Evolutionary conservation across 2,329 filamentous ascomycete species (phyloP), one percentile per base, ranked within the genome.

Genomic region (Ascochyta fabae): DNA sequence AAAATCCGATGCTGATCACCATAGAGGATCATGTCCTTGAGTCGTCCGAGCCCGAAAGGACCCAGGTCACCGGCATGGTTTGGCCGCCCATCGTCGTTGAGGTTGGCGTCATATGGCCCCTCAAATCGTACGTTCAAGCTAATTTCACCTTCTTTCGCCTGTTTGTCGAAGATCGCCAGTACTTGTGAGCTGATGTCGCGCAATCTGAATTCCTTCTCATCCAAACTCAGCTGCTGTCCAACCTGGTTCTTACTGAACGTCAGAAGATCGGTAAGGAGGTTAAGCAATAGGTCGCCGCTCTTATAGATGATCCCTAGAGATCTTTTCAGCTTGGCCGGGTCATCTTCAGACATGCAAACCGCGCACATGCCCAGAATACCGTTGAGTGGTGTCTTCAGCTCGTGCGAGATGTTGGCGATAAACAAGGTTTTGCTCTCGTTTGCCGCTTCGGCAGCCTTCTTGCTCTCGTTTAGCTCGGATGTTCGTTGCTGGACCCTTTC

Each of bases 391-490:
- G 95, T 99, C 72, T 96, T 96, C 33, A 99, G 82, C 74, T 98
- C 87, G 64, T 89, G 87, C 1, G 84, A 87, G 46, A 98, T 96
- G 67, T 98, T 98, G 16, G 95, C 95, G 60, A 99, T 96, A 78
- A 98, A 98, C 8, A 98, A 81, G 0, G 95, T 98, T 78, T 99
- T 99, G 81, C 91, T 96, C 77, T 96, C 91, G 67, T 96, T 97
- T 3, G 93, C 93, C n/a, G 91, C 90, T 75, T 96, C 93, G 1
- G 93, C 93, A 1, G 92, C 91, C 77, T 92, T 91, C 74, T 96
- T 96, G 78, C 89, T 96, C 58, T 91, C 86, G 69, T 96, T 92
- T 0, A 97, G 81, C 74, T 97, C 90, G 33, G 85, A 85, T 0
- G 93, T 97, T 51, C 93, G 84, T 72, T 93, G 87, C 6, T 86